Percentiles rank a stretch among this genome's conserved stretches.
phyloP scores from a whole-genome alignment of 2,329 filamentous ascomycete genomes.

The Hymenoscyphus linearis region DNA sequence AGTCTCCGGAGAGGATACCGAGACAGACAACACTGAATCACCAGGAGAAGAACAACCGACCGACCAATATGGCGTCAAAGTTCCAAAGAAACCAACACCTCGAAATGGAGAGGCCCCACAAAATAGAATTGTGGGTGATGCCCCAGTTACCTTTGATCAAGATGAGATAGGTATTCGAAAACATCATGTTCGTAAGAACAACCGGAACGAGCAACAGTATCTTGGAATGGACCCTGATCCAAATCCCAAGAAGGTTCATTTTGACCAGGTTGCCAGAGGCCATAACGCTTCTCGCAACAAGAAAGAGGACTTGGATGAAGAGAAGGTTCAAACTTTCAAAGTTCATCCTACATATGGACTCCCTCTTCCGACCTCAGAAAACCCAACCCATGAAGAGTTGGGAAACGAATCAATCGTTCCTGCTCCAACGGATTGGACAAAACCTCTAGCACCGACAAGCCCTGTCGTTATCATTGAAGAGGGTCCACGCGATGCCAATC shows the following conservation, averaged over 20 bases:
- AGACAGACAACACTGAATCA: conserved; percentile 15
- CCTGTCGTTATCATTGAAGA: conserved; percentile 15
- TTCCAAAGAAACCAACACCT: conserved; percentile 25
- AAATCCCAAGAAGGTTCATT: conserved; percentile 26
- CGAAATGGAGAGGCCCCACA: conserved; percentile 23
- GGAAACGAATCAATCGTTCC: conserved; percentile 10
- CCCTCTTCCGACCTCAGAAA: conserved; percentile 14
- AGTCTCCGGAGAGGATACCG: conserved; percentile 18
- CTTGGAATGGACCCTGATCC: conserved; percentile 25
- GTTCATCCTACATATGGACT: conserved; percentile 22
- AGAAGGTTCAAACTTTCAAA: conserved; percentile 17
- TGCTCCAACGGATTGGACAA: conserved; percentile 12
- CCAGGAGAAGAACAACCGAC: conserved; percentile 21
- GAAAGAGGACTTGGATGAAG: conserved; percentile 27
- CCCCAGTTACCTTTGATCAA: conserved; percentile 24
- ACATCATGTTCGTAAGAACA: conserved; percentile 21
- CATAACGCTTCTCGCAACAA: conserved; percentile 27
- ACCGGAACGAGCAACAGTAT: conserved; percentile 22
- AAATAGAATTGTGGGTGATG: conserved; percentile 23
- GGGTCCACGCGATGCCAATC: not conserved
- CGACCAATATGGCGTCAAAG: conserved; percentile 28
- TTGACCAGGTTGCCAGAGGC: conserved; percentile 24
- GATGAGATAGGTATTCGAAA: conserved; percentile 30
- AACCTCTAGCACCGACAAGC: conserved; percentile 9
- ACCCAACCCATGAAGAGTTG: conserved; percentile 11